These are phyloP conservation scores for Lumnitzera racemosa DNA, from an alignment of 345 rosid species.

Conservation along the genomic window DNA sequence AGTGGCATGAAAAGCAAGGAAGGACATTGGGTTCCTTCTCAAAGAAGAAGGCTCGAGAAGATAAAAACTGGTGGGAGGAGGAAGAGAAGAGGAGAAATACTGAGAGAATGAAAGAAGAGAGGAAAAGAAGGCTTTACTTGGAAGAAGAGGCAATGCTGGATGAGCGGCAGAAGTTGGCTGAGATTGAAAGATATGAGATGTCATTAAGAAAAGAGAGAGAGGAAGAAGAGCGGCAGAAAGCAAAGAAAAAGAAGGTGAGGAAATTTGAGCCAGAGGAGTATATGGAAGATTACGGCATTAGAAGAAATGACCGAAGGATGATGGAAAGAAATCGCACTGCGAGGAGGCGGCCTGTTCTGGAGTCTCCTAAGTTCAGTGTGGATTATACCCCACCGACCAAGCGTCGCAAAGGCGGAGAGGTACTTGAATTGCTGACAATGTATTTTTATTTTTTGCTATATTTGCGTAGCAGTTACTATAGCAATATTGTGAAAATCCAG, in stretches of 20 bases:
- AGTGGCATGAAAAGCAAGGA: constrained; percentile 37
- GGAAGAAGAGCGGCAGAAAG: constrained; percentile 75
- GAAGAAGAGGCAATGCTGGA: constrained; percentile 42
- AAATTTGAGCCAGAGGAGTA: constrained; percentile 53
- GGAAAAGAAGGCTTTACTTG: constrained; percentile 28
- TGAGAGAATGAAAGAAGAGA: constrained; percentile 46
- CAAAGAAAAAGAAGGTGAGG: constrained; percentile 72
- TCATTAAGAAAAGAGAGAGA: constrained; percentile 68
- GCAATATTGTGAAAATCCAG: no score
- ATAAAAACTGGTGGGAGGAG: constrained; percentile 75
- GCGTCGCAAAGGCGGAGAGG: constrained; percentile 95
- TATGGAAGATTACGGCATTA: constrained; percentile 40
- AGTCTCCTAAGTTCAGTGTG: constrained; percentile 35
- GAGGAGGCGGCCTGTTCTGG: constrained; percentile 49
- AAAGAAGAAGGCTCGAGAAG: constrained; percentile 52
- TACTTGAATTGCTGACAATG: constrained; percentile 16
- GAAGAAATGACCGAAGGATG: constrained; percentile 55
- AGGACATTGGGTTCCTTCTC: constrained; percentile 34
- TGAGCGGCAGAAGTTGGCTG: constrained; percentile 59
- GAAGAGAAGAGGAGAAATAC: constrained; percentile 55
- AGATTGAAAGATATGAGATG: constrained; percentile 66
- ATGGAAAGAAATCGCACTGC: constrained; percentile 59
- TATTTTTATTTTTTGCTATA: no score
- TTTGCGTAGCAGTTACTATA: no score
- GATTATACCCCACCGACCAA: constrained; percentile 63